Evolutionary conservation across 1,139 yeast genomes (phyloP).

Genomic region (Yamadazyma membranifaciens): DNA sequence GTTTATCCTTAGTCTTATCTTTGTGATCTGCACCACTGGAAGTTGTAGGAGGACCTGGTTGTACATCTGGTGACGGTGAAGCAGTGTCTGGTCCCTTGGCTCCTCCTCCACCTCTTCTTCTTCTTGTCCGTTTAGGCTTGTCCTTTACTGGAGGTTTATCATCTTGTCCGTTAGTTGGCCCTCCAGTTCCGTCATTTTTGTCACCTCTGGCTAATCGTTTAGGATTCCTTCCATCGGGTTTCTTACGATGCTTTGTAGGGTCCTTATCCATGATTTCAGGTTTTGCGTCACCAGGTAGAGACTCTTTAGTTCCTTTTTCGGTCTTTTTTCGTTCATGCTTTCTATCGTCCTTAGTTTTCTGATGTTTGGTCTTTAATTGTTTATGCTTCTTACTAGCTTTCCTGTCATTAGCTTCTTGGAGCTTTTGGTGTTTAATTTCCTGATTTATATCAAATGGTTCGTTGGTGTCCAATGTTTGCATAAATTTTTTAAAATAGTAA

Average conservation of each 20-base stretch:
- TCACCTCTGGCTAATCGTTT: neutral
- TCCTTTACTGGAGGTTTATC: neutral
- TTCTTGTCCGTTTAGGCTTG: neutral
- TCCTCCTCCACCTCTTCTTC: neutral
- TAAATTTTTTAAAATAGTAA: conserved; percentile 2
- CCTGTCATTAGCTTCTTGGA: neutral
- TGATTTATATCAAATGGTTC: neutral
- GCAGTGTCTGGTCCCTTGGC: neutral
- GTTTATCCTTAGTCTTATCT: neutral
- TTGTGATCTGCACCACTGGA: neutral
- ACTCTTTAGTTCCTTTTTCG: neutral
- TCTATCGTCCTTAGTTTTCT: conserved; percentile 1
- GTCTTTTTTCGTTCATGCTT: neutral
- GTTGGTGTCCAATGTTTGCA: neutral
- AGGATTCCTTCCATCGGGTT: neutral
- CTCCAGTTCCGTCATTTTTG: neutral
- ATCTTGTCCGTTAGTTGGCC: neutral
- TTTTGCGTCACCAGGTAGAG: neutral
- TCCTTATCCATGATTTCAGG: neutral
- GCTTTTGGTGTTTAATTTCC: conserved; percentile 4
- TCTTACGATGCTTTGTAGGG: neutral
- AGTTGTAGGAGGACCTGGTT: neutral
- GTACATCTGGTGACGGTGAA: neutral
- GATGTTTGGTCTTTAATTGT: neutral
- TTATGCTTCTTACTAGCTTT: conserved; percentile 1